phyloP scores from a whole-genome alignment of 306 rosid species.

The Hippophae gyantsensis region DNA sequence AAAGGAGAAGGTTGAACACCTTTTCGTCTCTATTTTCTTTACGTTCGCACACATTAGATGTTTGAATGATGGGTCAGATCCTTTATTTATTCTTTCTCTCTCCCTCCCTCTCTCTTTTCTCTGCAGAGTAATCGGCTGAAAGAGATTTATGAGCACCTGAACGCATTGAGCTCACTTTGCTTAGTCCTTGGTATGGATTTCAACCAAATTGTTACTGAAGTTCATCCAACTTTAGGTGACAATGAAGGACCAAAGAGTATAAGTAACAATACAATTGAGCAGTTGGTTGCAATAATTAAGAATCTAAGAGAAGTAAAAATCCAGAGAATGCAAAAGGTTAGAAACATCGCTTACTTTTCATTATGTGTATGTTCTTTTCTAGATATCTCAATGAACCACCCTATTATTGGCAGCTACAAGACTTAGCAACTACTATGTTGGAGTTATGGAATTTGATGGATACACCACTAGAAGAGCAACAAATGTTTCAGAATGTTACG shows the following conservation, averaged over 20 bases:
- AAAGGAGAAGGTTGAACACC: conserved; percentile 68
- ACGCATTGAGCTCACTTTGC: conserved; percentile 57
- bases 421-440: conserved; percentile 76
- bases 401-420: conserved; percentile 72
- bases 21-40: not conserved
- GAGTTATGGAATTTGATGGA: conserved; percentile 98
- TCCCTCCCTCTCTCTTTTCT: conserved; percentile 5
- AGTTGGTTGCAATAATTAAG: conserved; percentile 45
- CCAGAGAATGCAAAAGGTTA: conserved; percentile 90
- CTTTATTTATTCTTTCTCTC: too few relatives aligned
- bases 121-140: conserved; percentile 68
- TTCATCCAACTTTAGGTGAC: conserved; percentile 68
- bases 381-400: conserved; percentile 11
- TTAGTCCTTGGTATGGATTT: conserved; percentile 81
- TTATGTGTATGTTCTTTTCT: conserved; percentile 3
- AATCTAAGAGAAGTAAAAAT: conserved; percentile 54
- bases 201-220: conserved; percentile 43
- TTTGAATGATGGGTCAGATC: not conserved
- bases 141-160: conserved; percentile 58
- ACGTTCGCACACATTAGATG: not conserved
- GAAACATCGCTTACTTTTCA: conserved; percentile 11
- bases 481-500: conserved; percentile 82
- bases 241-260: conserved; percentile 55
- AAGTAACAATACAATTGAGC: conserved; percentile 48
- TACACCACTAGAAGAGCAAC: conserved; percentile 93